Conservation (phyloP, 2,329 filamentous ascomycete species). For the Fusarium keratoplasticum region DNA sequence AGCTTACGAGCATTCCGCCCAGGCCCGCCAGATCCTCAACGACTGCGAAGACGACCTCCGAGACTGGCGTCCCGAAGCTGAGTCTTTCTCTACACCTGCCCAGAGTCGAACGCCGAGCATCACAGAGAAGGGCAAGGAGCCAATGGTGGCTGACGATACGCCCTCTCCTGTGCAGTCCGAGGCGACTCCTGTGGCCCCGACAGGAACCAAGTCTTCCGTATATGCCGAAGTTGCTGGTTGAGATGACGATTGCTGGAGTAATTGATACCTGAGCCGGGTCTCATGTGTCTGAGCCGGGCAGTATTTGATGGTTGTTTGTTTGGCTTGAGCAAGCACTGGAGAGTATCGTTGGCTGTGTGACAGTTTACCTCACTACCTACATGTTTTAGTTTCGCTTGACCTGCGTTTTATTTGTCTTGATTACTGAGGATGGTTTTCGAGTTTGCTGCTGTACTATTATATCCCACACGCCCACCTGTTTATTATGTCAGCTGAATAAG, state of each 20-base stretch:
- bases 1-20: constrained; percentile 73
- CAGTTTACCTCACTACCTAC: background rate
- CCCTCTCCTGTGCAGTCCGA: constrained; percentile 21
- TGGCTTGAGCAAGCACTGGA: constrained; percentile 3
- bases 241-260: background rate
- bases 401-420: constrained; percentile 5
- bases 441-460: constrained; percentile 23
- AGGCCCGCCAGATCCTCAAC: constrained; percentile 87
- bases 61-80: constrained; percentile 71
- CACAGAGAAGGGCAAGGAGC: constrained; percentile 45
- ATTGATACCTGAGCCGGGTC: background rate
- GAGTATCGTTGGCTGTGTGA: constrained; percentile 5
- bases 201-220: constrained; percentile 25
- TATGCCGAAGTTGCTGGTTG: constrained; percentile 33
- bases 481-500: constrained; percentile 21
- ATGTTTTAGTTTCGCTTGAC: background rate
- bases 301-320: constrained; percentile 1
- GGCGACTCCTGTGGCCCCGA: constrained; percentile 9
- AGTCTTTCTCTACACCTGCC: constrained; percentile 44
- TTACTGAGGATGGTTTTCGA: constrained; percentile 6
- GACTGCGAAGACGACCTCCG: constrained; percentile 91
- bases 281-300: background rate
- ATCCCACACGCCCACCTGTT: constrained; percentile 20
- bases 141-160: constrained; percentile 14
- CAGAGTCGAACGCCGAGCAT: constrained; percentile 40